Percentiles rank a stretch among this genome's conserved stretches.
Evolutionary conservation across 345 rosid genomes (phyloP).

Genomic region (rapeseed (Brassica napus)): Da-Ae NC_063448.1:3586001-3586500

Average conservation of each 20-base stretch:
- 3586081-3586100: slow-evolving; percentile 19
- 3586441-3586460: slow-evolving; percentile 1
- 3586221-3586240: slow-evolving; percentile 51
- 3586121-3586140: slow-evolving; percentile 63
- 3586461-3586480: slow-evolving; percentile 11
- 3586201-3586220: slow-evolving; percentile 66
- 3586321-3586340: slow-evolving; percentile 11
- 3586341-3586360: neutral
- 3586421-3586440: neutral
- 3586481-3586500: neutral
- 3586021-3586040: slow-evolving; percentile 40
- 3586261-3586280: slow-evolving; percentile 38
- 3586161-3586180: slow-evolving; percentile 29
- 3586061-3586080: slow-evolving; percentile 14
- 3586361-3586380: neutral
- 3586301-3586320: slow-evolving; percentile 12
- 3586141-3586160: slow-evolving; percentile 49
- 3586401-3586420: neutral
- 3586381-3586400: slow-evolving; percentile 22
- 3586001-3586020: slow-evolving; percentile 46
- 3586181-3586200: slow-evolving; percentile 51
- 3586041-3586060: slow-evolving; percentile 35
- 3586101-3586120: slow-evolving; percentile 39
- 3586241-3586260: slow-evolving; percentile 39
- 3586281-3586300: slow-evolving; percentile 39